Evolutionary conservation across 2,329 filamentous ascomycete genomes (phyloP).

Genomic region (Akanthomyces uredinophilus): DNA sequence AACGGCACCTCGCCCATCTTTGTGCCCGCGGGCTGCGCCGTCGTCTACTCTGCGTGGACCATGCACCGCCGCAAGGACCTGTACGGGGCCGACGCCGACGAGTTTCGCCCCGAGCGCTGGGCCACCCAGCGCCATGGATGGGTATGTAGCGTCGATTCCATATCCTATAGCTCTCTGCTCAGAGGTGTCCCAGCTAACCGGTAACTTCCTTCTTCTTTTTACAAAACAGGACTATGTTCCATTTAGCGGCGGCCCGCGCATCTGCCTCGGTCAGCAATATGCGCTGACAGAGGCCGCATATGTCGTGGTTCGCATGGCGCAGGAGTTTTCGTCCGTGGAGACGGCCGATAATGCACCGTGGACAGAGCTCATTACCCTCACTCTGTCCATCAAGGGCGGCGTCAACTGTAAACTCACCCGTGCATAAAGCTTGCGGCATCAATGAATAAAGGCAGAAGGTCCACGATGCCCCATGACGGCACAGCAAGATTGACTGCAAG

Average conservation of each 20-base stretch:
- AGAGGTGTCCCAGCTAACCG: background rate
- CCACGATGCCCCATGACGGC: background rate
- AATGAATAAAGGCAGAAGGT: background rate
- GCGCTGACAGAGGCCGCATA: slow-evolving; percentile 6
- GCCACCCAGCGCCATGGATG: slow-evolving; percentile 25
- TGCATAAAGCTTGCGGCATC: background rate
- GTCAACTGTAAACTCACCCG: slow-evolving; percentile 1
- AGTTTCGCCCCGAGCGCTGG: slow-evolving; percentile 35
- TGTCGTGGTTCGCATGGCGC: slow-evolving; percentile 14
- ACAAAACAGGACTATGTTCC: slow-evolving; percentile 25
- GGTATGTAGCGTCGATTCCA: slow-evolving; percentile 11
- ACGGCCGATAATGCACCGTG: background rate
- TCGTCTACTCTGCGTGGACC: slow-evolving; percentile 21
- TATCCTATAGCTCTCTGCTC: background rate
- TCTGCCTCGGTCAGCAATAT: slow-evolving; percentile 26
- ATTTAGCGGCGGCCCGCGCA: slow-evolving; percentile 33
- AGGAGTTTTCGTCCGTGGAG: slow-evolving; percentile 10
- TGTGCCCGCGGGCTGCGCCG: slow-evolving; percentile 24
- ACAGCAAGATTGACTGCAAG: background rate
- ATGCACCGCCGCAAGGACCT: slow-evolving; percentile 31
- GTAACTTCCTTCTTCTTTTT: too few species aligned
- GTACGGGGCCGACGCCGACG: slow-evolving; percentile 30
- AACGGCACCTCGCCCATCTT: slow-evolving; percentile 28
- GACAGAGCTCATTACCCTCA: background rate
- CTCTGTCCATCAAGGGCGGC: background rate